Evolutionary conservation across 2,329 filamentous ascomycete species (phyloP), one percentile per base, ranked within the genome.

Genomic region (Calycina marina): DNA sequence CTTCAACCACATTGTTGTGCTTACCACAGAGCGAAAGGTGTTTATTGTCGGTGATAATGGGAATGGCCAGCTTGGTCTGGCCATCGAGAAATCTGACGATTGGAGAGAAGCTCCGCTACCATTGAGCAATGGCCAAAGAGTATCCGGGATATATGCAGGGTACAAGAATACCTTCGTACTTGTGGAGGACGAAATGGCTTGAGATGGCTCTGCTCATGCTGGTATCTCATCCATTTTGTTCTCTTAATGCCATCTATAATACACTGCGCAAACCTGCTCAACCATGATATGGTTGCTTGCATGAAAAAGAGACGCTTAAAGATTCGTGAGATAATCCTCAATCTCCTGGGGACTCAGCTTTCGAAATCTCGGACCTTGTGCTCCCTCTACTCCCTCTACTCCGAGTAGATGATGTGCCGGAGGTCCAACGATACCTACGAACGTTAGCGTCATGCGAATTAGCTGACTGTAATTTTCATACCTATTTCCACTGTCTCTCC

Each of bases 401-500:
- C 90, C 90, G 39, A 98, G 71, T 28, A 98, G 67, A 55, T 94
- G 81, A 55, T 98, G 75, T 47, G 90, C 90, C 35, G 90, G 90
- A 27, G 86, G 82, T 16, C 90, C 90, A 46, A 98, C 84, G 47
- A 98, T 96, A 51, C 88, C 84, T 90, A 31, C 4, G 40, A 55
- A 17, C 28, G 36, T 52, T 46, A 50, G 44, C 28, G 30, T 35
- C 31, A 31, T n/a, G 30, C 31, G 31, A 13, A 6, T 10, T n/a
- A 11, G 9, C 3, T 8, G 28, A 27, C 27, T 18, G 13, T n/a
- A 5, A 18, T 25, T 5, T 26, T 56, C 75, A 56, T 61, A 85
- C 84, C 88, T 58, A 98, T 94, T 62, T 98, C 90, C 43, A 98
- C 92, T 18, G 88, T 94, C 57, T 96, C 86, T 41, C 88, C 88